These are phyloP conservation scores for Paraconiothyrium brasiliense DNA, from an alignment of 2,329 filamentous ascomycete species.

Conservation along the genomic window DNA sequence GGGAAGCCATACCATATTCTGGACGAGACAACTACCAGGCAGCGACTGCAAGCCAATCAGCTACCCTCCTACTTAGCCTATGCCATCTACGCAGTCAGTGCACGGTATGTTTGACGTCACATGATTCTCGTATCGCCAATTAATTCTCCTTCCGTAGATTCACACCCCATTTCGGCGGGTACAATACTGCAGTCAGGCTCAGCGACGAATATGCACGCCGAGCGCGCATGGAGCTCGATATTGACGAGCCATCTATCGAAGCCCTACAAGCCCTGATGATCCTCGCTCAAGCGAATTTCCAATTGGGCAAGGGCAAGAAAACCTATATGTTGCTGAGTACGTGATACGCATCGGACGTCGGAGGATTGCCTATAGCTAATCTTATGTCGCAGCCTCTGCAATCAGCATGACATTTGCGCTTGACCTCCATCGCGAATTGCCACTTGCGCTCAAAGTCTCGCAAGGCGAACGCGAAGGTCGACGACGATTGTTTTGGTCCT, in stretches of 20 bases:
- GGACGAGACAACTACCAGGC: constrained; percentile 78
- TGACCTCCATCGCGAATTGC: constrained; percentile 80
- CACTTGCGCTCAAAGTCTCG: constrained; percentile 68
- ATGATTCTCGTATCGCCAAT: constrained; percentile 51
- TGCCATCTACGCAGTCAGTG: constrained; percentile 62
- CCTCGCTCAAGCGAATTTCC: constrained; percentile 78
- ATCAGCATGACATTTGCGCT: constrained; percentile 85
- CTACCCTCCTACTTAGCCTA: constrained; percentile 63
- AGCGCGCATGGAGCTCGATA: constrained; percentile 75
- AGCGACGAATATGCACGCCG: constrained; percentile 78
- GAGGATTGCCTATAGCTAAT: constrained; percentile 29
- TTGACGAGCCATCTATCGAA: constrained; percentile 83
- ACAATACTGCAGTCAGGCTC: constrained; percentile 72
- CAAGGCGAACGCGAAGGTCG: constrained; percentile 78
- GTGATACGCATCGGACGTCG: constrained; percentile 59
- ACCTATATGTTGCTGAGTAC: constrained; percentile 86
- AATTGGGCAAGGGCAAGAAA: constrained; percentile 81
- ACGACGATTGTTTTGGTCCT: constrained; percentile 86
- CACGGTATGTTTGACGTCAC: constrained; percentile 47
- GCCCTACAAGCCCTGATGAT: constrained; percentile 78
- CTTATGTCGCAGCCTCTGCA: constrained; percentile 66
- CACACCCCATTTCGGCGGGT: constrained; percentile 71
- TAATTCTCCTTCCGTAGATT: constrained; percentile 63
- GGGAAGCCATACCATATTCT: constrained; percentile 84
- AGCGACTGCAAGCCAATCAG: constrained; percentile 74